Evolutionary conservation across 106 monocot species (phyloP).

Genomic region (Posidonia australis): DNA sequence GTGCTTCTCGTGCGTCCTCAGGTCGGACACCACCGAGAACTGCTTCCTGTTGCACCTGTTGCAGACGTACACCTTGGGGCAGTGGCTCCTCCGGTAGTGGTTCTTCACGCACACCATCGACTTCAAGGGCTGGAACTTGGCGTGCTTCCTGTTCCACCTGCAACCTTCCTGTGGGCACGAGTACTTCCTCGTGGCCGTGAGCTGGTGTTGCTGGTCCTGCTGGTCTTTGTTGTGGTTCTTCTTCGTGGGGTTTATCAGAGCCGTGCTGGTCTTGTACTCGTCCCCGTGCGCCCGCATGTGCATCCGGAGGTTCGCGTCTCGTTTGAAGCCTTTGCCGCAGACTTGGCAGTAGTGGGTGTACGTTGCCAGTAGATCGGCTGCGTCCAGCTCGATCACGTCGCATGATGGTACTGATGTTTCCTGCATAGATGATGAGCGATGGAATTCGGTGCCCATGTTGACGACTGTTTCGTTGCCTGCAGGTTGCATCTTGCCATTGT

Average conservation of each 20-base stretch:
- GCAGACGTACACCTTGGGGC: constrained; percentile 70
- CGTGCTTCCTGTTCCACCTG: constrained; percentile 60
- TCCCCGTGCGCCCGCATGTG: constrained; percentile 83
- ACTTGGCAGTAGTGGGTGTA: constrained; percentile 71
- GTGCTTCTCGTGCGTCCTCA: constrained; percentile 76
- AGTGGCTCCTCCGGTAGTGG: constrained; percentile 72
- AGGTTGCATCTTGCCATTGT: not conserved
- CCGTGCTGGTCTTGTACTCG: constrained; percentile 59
- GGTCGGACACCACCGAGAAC: constrained; percentile 69
- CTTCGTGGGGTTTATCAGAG: constrained; percentile 30
- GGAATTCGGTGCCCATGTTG: not conserved
- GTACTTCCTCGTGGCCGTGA: constrained; percentile 48
- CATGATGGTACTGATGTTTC: not conserved
- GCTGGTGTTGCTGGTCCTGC: not conserved
- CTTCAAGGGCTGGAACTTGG: constrained; percentile 67
- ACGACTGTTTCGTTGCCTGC: not conserved
- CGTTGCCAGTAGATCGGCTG: constrained; percentile 42
- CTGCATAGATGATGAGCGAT: not conserved
- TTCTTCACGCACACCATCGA: constrained; percentile 74
- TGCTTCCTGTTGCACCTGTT: constrained; percentile 54
- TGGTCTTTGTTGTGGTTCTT: constrained; percentile 1
- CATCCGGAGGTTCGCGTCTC: constrained; percentile 73
- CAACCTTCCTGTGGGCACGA: constrained; percentile 80
- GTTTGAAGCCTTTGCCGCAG: constrained; percentile 74
- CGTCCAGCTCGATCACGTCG: constrained; percentile 50